phyloP scores from a whole-genome alignment of 2,329 filamentous ascomycete genomes.

The Sclerotinia glacialis region DNA sequence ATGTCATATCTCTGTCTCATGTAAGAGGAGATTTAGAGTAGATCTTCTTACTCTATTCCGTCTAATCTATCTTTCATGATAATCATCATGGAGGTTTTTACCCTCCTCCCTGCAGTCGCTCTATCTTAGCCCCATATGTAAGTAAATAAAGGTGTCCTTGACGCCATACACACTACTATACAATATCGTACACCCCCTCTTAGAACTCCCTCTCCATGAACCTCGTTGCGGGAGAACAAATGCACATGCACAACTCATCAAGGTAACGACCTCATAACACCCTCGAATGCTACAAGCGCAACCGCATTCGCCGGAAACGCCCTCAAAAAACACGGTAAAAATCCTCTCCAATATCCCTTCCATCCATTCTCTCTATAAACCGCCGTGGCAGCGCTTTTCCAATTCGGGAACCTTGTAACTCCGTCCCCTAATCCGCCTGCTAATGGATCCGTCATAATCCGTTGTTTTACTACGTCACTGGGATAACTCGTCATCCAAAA shows the following conservation, averaged over 20 bases:
- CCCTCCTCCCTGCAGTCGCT: not conserved
- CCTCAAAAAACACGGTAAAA: constrained; percentile 86
- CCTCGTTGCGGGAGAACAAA: not conserved
- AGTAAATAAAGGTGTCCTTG: not conserved
- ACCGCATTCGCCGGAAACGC: constrained; percentile 96
- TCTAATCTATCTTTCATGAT: not conserved
- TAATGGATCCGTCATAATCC: constrained; percentile 93
- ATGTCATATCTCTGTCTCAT: not conserved
- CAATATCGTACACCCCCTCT: not conserved
- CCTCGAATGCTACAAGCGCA: constrained; percentile 90
- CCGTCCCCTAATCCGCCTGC: constrained; percentile 68
- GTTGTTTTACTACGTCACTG: constrained; percentile 89
- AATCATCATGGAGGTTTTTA: not conserved
- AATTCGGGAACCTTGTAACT: constrained; percentile 64
- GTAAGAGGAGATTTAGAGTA: not conserved
- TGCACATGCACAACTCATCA: constrained; percentile 4
- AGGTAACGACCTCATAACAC: constrained; percentile 68
- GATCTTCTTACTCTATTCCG: not conserved
- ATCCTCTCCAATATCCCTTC: constrained; percentile 88
- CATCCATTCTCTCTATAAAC: constrained; percentile 75
- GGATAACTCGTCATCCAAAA: constrained; percentile 95
- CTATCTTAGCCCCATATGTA: not conserved
- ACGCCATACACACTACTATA: not conserved
- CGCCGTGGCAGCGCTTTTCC: constrained; percentile 74
- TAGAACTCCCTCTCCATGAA: not conserved